A percentile compares a stretch with the other conserved stretches of the same genome.
These are phyloP conservation scores for Pleurotus citrinopileatus DNA, from an alignment of 768 basidiomycete species.

Conservation along the genomic window DNA sequence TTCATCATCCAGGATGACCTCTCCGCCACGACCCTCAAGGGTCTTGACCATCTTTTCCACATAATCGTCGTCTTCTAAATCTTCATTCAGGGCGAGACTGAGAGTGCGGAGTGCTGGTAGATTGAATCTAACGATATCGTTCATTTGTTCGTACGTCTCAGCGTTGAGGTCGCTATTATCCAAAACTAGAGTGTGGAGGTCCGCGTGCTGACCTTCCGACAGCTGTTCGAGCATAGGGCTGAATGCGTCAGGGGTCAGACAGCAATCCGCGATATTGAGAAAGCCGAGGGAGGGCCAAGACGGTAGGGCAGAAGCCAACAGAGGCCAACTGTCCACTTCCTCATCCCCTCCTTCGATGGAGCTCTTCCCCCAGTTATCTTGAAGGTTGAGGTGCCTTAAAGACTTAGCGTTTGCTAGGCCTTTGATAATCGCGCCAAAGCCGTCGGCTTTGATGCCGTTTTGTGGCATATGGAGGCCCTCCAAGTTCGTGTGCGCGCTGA, in stretches of 20 bases:
- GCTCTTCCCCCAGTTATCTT: constrained; percentile 71
- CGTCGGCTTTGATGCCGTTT: constrained; percentile 95
- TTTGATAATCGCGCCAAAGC: constrained; percentile 73
- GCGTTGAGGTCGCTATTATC: constrained; percentile 91
- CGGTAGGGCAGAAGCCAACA: constrained; percentile 38
- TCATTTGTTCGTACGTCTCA: constrained; percentile 63
- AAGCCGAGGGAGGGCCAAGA: constrained; percentile 69
- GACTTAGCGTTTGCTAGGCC: constrained; percentile 68
- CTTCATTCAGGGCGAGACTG: constrained; percentile 91
- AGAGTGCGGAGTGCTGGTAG: constrained; percentile 59
- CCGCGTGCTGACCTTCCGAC: constrained; percentile 65
- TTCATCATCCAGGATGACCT: constrained; percentile 67
- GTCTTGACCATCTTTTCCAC: constrained; percentile 50
- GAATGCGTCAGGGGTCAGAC: constrained; percentile 80
- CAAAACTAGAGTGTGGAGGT: constrained; percentile 73
- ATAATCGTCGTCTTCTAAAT: constrained; percentile 72
- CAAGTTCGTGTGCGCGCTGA: constrained; percentile 78
- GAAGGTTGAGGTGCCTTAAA: constrained; percentile 81
- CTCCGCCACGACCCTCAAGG: constrained; percentile 66
- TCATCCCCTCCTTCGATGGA: constrained; percentile 58
- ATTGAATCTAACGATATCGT: constrained; percentile 58
- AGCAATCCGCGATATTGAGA: constrained; percentile 93
- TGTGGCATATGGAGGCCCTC: constrained; percentile 92
- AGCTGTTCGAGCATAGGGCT: constrained; percentile 66
- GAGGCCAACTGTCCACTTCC: constrained; percentile 14